These are phyloP conservation scores for Suillus alpinus DNA, from an alignment of 768 basidiomycete genomes.

Conservation along the genomic window DNA sequence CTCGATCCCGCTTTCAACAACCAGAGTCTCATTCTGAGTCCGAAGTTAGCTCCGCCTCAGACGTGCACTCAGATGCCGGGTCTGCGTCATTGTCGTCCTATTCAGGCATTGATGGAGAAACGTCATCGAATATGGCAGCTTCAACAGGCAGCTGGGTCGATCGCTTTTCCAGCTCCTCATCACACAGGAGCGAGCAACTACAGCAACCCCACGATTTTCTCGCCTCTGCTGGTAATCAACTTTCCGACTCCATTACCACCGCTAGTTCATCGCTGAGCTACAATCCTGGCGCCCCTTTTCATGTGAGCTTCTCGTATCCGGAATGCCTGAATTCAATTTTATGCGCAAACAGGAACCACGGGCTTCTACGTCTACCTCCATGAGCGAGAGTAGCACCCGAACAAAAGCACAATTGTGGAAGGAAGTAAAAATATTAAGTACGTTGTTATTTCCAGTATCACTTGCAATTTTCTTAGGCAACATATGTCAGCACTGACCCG, in stretches of 20 bases:
- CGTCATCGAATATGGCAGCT: constrained; percentile 28
- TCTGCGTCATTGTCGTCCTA: constrained; percentile 39
- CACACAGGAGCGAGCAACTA: not conserved
- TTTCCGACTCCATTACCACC: constrained; percentile 43
- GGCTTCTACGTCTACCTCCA: constrained; percentile 5
- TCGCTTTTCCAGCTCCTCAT: constrained; percentile 26
- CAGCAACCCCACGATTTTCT: constrained; percentile 13
- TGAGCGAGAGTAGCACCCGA: constrained; percentile 28
- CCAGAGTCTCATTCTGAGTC: constrained; percentile 32
- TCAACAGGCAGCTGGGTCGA: constrained; percentile 46
- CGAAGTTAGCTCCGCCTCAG: constrained; percentile 36
- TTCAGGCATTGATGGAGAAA: constrained; percentile 39
- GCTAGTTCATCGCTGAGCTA: constrained; percentile 34
- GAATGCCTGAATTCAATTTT: no score
- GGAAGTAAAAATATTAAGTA: constrained; percentile 87
- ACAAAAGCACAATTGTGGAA: constrained; percentile 89
- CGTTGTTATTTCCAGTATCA: constrained; percentile 13
- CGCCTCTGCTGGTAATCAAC: constrained; percentile 13
- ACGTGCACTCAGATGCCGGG: constrained; percentile 43
- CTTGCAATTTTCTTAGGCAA: constrained; percentile 4
- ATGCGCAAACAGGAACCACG: not conserved
- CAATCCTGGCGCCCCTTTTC: not conserved
- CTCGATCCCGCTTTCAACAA: constrained; percentile 12
- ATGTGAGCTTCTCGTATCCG: not conserved
- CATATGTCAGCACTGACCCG: constrained; percentile 71